Percentiles rank a stretch among this genome's conserved stretches.
These are phyloP conservation scores for Arthrobotrys sphaeroides DNA, from an alignment of 2,329 filamentous ascomycete genomes.

Conservation along the genomic window DNA sequence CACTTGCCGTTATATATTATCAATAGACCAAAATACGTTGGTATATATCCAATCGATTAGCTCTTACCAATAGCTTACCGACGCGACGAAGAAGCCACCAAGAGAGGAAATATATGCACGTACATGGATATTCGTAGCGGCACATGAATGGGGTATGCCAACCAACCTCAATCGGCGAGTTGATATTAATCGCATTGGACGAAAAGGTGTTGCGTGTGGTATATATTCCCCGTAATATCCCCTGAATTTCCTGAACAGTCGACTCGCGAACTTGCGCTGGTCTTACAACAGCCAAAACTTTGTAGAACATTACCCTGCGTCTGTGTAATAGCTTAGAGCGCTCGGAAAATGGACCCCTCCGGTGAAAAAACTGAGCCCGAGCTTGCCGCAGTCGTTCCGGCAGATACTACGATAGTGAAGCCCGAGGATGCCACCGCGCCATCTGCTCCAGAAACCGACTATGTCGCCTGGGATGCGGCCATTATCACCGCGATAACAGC, in stretches of 20 bases:
- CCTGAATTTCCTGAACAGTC: background rate
- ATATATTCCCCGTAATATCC: background rate
- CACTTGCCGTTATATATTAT: too few species aligned
- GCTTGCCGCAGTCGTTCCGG: background rate
- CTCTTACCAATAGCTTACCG: too few species aligned
- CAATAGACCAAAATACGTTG: too few species aligned
- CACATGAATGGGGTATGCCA: too few species aligned
- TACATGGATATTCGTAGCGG: too few species aligned
- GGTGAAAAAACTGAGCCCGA: background rate
- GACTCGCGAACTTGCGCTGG: background rate
- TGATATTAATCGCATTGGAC: too few species aligned
- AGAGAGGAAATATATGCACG: too few species aligned
- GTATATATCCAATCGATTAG: too few species aligned
- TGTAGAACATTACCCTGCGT: background rate
- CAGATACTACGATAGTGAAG: background rate
- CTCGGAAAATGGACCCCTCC: background rate
- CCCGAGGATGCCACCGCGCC: background rate
- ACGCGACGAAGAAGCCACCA: too few species aligned
- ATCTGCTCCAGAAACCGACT: conserved; percentile 11
- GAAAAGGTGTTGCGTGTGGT: background rate
- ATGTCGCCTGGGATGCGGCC: conserved; percentile 34
- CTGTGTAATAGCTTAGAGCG: background rate
- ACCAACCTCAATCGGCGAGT: too few species aligned
- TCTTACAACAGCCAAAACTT: background rate
- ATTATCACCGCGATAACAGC: conserved; percentile 26